These are phyloP conservation scores for Trichocomaceae sp. DNA, from an alignment of 2,329 filamentous ascomycete genomes.

Conservation along the genomic window DNA sequence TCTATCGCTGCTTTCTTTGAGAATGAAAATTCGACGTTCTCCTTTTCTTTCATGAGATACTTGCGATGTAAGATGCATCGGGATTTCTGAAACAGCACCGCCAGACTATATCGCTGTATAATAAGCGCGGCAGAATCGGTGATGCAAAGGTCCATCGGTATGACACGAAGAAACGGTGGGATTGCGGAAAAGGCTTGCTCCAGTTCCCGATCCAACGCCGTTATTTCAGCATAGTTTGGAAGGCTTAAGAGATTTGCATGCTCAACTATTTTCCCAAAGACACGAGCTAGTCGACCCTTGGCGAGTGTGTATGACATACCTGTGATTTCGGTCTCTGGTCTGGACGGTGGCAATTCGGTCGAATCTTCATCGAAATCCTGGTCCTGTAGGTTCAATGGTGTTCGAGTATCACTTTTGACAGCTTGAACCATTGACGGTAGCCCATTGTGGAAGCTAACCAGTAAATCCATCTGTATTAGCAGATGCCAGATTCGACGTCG, in stretches of 20 bases:
- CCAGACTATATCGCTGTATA: conserved; percentile 3
- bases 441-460: conserved; percentile 4
- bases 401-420: conserved; percentile 5
- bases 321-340: conserved; percentile 5
- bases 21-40: not conserved
- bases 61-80: conserved; percentile 8
- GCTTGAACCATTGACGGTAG: conserved; percentile 4
- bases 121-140: conserved; percentile 2
- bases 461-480: conserved; percentile 3
- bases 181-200: conserved; percentile 1
- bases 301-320: conserved; percentile 3
- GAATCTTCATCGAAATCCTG: conserved; percentile 3
- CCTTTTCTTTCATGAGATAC: not conserved
- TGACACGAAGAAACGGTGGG: not conserved
- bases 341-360: not conserved
- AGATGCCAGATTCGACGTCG: conserved; percentile 8
- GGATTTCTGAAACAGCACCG: conserved; percentile 8
- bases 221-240: conserved; percentile 1
- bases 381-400: conserved; percentile 3
- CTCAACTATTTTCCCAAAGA: conserved; percentile 4
- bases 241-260: conserved; percentile 7
- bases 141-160: conserved; percentile 2
- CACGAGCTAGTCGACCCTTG: conserved; percentile 2
- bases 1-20: conserved; percentile 5
- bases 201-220: conserved; percentile 3